Evolutionary conservation across 768 basidiomycete genomes (phyloP), one percentile per base, ranked within the genome.

Genomic region (Agrocybe praecox): DNA sequence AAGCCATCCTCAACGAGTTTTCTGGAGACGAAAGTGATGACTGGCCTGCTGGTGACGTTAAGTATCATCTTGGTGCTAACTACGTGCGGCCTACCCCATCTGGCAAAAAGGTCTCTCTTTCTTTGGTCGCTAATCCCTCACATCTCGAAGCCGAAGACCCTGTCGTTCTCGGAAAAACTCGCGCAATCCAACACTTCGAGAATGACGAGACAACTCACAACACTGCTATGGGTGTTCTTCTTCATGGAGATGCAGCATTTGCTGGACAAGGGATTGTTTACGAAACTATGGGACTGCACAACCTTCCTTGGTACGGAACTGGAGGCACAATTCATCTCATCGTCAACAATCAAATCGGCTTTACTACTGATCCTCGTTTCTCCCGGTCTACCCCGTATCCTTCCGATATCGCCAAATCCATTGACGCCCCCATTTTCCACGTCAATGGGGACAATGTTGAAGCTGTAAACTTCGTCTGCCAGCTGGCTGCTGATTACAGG

Each of bases 361-460:
- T 99, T 80, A 99, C 97, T 49, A 99, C 97, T 32, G 96, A 98
- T 69, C 97, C 97, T 46, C 89, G 96, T 55, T 97, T 98, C 77
- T 80, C 96, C 46, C 95, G 97, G 56, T 98, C 96, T 17, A 99
- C 97, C 3, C 92, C 97, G 48, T 98, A 99, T 76, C 92, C 92
- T 12, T 98, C 96, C 53, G 97, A 99, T 69, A 92, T 99, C 62
- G 97, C 97, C 60, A 99, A 99, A 74, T 88, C 94, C 47, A 98
- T 98, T 69, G 97, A 99, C 66, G 84, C 97, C 0, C 96, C 96
- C 49, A 98, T 99, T 74, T 96, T 99, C 88, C 96, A 99, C 74
- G 97, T 98, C 67, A 99, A 99, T 67, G 96, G 96, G 46, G 96
- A 99, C 80, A 94, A 98, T 65, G 91, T 90, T 58, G 96, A 99